A percentile compares a stretch with the other conserved stretches of the same genome.
These are phyloP conservation scores for Magnaporthales sp. DNA, from an alignment of 2,329 filamentous ascomycete species.

Conservation along the genomic window DNA sequence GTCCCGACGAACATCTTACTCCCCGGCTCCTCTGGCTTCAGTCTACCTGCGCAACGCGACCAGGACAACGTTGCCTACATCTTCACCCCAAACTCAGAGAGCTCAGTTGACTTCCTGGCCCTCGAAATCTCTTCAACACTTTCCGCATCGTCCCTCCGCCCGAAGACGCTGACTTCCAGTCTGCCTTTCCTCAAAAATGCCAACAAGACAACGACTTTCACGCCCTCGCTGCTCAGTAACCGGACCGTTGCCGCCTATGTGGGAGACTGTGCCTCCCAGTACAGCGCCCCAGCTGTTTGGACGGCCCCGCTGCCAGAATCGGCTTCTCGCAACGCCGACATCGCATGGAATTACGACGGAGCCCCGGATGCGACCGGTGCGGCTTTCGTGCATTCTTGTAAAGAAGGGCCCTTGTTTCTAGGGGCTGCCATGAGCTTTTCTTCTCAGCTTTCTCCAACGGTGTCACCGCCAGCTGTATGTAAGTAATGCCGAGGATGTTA, in stretches of 20 bases:
- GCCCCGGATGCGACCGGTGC: slow-evolving; percentile 4
- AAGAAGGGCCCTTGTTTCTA: slow-evolving; percentile 35
- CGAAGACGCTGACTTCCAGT: slow-evolving; percentile 42
- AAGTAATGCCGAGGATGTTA: neutral
- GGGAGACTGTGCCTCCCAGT: slow-evolving; percentile 53
- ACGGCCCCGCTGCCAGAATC: slow-evolving; percentile 43
- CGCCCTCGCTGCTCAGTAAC: slow-evolving; percentile 55
- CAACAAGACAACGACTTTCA: slow-evolving; percentile 47
- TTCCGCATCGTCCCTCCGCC: slow-evolving; percentile 30
- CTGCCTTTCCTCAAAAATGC: slow-evolving; percentile 54
- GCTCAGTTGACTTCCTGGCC: slow-evolving; percentile 43
- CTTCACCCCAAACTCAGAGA: slow-evolving; percentile 45
- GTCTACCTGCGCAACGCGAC: slow-evolving; percentile 17
- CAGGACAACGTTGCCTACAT: slow-evolving; percentile 49
- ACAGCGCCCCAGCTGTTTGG: slow-evolving; percentile 54
- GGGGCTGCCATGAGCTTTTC: slow-evolving; percentile 60
- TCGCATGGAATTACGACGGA: slow-evolving; percentile 29
- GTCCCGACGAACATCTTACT: slow-evolving; percentile 66
- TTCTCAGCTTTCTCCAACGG: slow-evolving; percentile 41
- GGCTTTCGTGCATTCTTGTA: neutral
- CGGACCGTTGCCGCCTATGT: slow-evolving; percentile 67
- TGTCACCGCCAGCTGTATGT: slow-evolving; percentile 21
- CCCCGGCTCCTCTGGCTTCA: slow-evolving; percentile 33
- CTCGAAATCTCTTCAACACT: slow-evolving; percentile 57
- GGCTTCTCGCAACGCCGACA: slow-evolving; percentile 25